Percentiles rank a stretch among this genome's conserved stretches.
phyloP scores from a whole-genome alignment of 192 early-diverging fungal genomes.

The Phycomyces nitens region DNA sequence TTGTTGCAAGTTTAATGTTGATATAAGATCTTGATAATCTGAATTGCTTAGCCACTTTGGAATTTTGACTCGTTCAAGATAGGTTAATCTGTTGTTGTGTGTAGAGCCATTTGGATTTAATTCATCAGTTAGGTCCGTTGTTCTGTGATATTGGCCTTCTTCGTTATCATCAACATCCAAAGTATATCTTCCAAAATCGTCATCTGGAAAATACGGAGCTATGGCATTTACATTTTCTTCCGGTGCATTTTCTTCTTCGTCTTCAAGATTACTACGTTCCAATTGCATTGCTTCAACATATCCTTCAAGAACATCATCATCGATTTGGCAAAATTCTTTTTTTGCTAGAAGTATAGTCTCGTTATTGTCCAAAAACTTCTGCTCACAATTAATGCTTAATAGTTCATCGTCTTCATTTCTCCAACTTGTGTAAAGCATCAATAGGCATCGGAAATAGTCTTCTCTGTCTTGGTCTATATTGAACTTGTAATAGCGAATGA shows the following conservation, averaged over 20 bases:
- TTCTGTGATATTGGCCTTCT: not conserved
- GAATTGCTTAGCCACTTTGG: not conserved
- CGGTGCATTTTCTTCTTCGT: not conserved
- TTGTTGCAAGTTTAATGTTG: not conserved
- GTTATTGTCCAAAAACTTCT: too few relatives aligned
- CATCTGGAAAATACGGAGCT: not conserved
- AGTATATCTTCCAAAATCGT: slow-evolving; percentile 1
- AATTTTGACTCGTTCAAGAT: not conserved
- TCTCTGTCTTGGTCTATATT: too few relatives aligned
- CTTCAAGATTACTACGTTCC: not conserved
- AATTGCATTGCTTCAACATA: not conserved
- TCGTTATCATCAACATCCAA: not conserved
- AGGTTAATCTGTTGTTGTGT: not conserved
- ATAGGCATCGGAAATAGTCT: too few relatives aligned
- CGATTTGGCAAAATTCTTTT: not conserved
- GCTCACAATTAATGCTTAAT: too few relatives aligned
- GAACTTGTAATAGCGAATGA: too few relatives aligned
- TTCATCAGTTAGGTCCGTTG: too few relatives aligned
- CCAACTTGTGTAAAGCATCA: too few relatives aligned
- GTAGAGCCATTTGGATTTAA: not conserved
- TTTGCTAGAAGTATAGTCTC: too few relatives aligned
- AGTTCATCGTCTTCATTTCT: too few relatives aligned
- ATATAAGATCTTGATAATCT: not conserved
- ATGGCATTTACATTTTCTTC: not conserved
- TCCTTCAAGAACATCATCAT: not conserved